Evolutionary conservation across 169 alveolate genomes (phyloP).

Genomic region (Eimeria mitis): DNA sequence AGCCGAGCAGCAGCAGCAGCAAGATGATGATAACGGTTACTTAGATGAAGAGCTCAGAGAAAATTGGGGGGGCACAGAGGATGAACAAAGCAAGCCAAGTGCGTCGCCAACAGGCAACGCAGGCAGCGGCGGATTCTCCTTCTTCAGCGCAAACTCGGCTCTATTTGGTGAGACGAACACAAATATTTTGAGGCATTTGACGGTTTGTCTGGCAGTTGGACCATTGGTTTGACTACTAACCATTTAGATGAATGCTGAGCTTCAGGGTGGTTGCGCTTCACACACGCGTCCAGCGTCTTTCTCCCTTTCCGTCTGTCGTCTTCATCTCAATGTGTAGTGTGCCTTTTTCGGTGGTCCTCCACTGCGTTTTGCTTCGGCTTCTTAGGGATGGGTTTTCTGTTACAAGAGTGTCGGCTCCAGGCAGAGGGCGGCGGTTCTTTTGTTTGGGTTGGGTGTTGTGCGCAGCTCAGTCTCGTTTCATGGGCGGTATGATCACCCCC

Average conservation of each 20-base stretch:
- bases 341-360: not conserved
- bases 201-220: not conserved
- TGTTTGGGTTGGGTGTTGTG: not conserved
- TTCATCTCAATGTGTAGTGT: not conserved
- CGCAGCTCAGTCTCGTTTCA: constrained; percentile 66
- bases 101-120: not conserved
- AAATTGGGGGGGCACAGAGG: constrained; percentile 26
- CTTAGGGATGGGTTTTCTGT: not conserved
- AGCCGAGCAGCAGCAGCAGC: constrained; percentile 25
- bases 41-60: constrained; percentile 53
- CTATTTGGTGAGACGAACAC: constrained; percentile 47
- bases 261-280: not conserved
- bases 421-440: not conserved
- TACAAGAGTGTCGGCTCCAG: not conserved
- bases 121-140: constrained; percentile 73
- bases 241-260: not conserved
- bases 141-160: constrained; percentile 75
- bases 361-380: not conserved
- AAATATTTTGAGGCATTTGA: not conserved
- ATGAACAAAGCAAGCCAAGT: not conserved
- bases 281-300: not conserved
- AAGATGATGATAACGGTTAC: constrained; percentile 23
- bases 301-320: not conserved
- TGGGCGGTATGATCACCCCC: constrained; percentile 58
- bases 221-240: not conserved